A percentile compares a stretch with the other conserved stretches of the same genome.
Evolutionary conservation across 768 basidiomycete genomes (phyloP).

Genomic region (Agrocybe chaxingu): DNA sequence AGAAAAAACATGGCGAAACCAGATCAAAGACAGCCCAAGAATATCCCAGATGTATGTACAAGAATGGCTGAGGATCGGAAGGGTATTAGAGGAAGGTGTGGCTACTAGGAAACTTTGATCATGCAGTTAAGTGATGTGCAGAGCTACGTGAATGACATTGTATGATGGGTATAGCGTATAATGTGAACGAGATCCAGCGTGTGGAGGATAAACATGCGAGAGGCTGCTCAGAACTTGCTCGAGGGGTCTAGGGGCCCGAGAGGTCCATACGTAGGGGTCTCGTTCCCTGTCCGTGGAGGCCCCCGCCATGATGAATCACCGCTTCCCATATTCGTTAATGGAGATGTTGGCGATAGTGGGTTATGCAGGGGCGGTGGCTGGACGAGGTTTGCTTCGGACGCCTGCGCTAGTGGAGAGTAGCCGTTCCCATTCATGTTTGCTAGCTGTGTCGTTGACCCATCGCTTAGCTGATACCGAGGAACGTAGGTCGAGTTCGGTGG

Average conservation of each 20-base stretch:
- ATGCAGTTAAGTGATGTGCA: constrained; percentile 27
- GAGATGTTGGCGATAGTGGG: constrained; percentile 38
- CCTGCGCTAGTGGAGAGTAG: constrained; percentile 54
- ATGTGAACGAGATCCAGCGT: constrained; percentile 26
- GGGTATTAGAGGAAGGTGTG: constrained; percentile 31
- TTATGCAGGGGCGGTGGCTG: constrained; percentile 25
- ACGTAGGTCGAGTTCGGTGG: constrained; percentile 42
- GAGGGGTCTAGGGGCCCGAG: constrained; percentile 62
- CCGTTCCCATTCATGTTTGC: constrained; percentile 43
- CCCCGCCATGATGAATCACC: constrained; percentile 12
- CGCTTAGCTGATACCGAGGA: constrained; percentile 62
- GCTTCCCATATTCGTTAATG: constrained; percentile 26
- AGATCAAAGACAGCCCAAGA: background rate
- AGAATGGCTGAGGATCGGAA: constrained; percentile 14
- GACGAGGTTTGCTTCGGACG: constrained; percentile 33
- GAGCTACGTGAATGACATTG: constrained; percentile 27
- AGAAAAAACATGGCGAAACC: constrained; percentile 2
- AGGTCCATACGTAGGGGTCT: constrained; percentile 43
- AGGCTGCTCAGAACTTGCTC: constrained; percentile 40
- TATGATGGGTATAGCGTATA: constrained; percentile 37
- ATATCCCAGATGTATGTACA: constrained; percentile 13
- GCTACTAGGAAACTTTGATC: constrained; percentile 26
- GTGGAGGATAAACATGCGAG: constrained; percentile 2
- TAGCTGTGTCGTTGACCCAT: constrained; percentile 46
- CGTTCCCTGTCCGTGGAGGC: constrained; percentile 7